phyloP scores from a whole-genome alignment of 179 eudicot species.

The Pouteria campechiana region DNA sequence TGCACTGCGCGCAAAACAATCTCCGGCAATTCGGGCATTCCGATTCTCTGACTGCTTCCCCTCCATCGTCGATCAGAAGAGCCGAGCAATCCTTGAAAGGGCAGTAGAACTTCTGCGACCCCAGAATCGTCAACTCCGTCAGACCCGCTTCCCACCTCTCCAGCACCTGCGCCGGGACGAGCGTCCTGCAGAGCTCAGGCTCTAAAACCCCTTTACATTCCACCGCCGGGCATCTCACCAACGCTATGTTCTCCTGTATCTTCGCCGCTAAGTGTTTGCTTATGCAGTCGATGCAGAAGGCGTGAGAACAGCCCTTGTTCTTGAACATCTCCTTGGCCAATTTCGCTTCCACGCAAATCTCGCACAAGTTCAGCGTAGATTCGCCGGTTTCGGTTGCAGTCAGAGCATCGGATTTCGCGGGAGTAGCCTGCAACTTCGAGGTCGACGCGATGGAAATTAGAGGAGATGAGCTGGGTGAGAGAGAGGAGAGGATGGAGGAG shows the following conservation, averaged over 20 bases:
- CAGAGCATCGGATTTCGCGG: neutral
- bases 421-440: neutral
- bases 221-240: slow-evolving; percentile 17
- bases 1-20: slow-evolving; percentile 25
- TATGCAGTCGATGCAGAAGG: slow-evolving; percentile 29
- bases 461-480: no score
- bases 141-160: slow-evolving; percentile 22
- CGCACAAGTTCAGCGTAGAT: slow-evolving; percentile 6
- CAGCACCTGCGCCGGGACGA: slow-evolving; percentile 9
- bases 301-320: slow-evolving; percentile 17
- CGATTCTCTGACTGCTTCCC: neutral
- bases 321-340: slow-evolving; percentile 15
- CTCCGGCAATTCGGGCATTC: slow-evolving; percentile 24
- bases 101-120: slow-evolving; percentile 26
- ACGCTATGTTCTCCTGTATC: slow-evolving; percentile 11
- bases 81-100: slow-evolving; percentile 36
- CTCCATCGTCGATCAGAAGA: slow-evolving; percentile 20
- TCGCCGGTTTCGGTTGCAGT: neutral
- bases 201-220: slow-evolving; percentile 17
- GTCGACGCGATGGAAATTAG: no score
- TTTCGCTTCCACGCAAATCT: slow-evolving; percentile 23
- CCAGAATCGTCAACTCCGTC: slow-evolving; percentile 18
- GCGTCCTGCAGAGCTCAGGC: slow-evolving; percentile 5
- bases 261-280: slow-evolving; percentile 16
- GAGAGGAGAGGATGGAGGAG: slow-evolving; percentile 2